phyloP scores from a whole-genome alignment of 2,329 filamentous ascomycete species.

The Sclerotinia nivalis region DNA sequence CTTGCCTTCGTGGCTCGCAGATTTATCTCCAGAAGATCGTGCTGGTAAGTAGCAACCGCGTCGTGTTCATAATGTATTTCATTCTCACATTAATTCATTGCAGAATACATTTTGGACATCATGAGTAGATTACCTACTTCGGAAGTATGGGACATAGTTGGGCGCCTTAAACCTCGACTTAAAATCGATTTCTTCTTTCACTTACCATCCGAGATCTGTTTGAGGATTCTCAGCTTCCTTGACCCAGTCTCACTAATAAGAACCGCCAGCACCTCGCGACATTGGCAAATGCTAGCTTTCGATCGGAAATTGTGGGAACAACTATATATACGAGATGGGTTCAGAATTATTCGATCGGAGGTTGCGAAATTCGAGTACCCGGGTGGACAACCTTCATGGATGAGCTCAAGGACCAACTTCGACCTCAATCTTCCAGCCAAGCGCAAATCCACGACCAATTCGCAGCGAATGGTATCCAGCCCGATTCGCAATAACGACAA shows the following conservation, averaged over 20 bases:
- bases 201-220: conserved; percentile 86
- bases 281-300: conserved; percentile 78
- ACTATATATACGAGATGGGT: conserved; percentile 82
- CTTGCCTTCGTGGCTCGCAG: conserved; percentile 34
- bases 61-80: neutral
- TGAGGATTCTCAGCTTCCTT: conserved; percentile 84
- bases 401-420: conserved; percentile 21
- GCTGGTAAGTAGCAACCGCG: conserved; percentile 33
- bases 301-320: conserved; percentile 86
- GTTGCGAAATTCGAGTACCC: conserved; percentile 64
- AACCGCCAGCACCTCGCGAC: conserved; percentile 74
- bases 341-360: conserved; percentile 69
- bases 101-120: conserved; percentile 79
- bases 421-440: conserved; percentile 56
- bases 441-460: conserved; percentile 52
- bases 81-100: conserved; percentile 22
- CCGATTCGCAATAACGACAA: conserved; percentile 34
- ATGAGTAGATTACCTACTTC: conserved; percentile 78
- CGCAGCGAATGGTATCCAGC: conserved; percentile 37
- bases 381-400: neutral
- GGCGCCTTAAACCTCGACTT: conserved; percentile 76
- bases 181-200: conserved; percentile 90
- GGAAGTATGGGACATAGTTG: conserved; percentile 76
- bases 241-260: conserved; percentile 77
- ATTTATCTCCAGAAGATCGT: conserved; percentile 35